Evolutionary conservation across 805 yeast species (phyloP), one percentile per base, ranked within the genome.

Genomic region (Nakazawaea molendinolei): DNA sequence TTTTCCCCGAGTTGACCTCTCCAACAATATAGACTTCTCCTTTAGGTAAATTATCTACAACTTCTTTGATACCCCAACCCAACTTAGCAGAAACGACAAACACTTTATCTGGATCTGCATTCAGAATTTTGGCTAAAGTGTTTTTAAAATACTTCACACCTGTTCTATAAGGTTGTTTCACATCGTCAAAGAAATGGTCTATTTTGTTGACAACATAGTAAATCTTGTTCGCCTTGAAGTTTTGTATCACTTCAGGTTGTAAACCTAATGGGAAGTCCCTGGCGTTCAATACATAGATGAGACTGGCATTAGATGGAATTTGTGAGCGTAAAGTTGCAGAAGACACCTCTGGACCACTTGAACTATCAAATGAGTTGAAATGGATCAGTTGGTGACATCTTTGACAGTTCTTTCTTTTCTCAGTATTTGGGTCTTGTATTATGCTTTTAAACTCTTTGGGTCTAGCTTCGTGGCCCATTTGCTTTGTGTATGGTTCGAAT

Each of bases 221-320:
- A 17, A 71, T 46, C 5, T 60, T 55, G n/a, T 46, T 38, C 0
- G 66, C 56, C 3, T 58, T 45, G 24, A 38, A 8, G 29, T 51
- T 53, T 25, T 60, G 48, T 18, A 62, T 48, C 7, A 73, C 55
- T 3, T 49, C 44, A 6, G 50, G 46, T 39, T 68, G 59, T 3
- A 79, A 48, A 5, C 79, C 67, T 27, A 80, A 58, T 1, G 96
- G 95, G 50, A 85, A 84, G 45, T 85, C 95, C 10, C 69, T 53
- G 1, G 82, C 76, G 23, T 82, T 78, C 8, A 80, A 61, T 1
- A 83, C 74, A 49, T 81, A 78, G 3, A 79, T 67, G 1, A 81
- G 45, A 7, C 65, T 65, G 3, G 74, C 68, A 22, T 55, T 46
- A 3, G 46, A 48, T 3, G 78, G 86, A 16, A 72, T 59, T 3